Conservation (phyloP, 768 basidiomycete species). For the Podaxis sp. region DNA sequence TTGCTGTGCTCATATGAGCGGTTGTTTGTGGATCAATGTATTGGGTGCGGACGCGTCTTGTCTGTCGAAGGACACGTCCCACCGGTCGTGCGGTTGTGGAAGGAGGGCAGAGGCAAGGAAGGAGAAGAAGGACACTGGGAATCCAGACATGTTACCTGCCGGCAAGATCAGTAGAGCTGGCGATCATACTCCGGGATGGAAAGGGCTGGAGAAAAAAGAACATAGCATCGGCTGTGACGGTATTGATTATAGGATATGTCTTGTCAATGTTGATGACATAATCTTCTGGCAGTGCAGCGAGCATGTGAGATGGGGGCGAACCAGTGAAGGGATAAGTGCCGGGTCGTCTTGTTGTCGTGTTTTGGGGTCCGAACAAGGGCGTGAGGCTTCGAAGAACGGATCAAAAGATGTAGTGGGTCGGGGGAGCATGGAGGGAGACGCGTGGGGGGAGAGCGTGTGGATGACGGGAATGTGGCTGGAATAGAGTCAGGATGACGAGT, state of each 20-base stretch:
- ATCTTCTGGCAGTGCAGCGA: neutral
- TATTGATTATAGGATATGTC: conserved; percentile 4
- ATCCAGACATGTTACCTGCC: conserved; percentile 47
- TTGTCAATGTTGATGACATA: conserved; percentile 2
- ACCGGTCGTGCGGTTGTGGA: conserved; percentile 64
- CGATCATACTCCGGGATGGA: neutral
- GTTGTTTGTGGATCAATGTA: conserved; percentile 63
- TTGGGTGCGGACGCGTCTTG: conserved; percentile 61
- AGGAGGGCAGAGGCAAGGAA: conserved; percentile 37
- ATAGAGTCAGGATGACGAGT: neutral
- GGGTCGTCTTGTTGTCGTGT: neutral
- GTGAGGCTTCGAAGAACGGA: neutral
- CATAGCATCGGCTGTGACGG: too few species aligned
- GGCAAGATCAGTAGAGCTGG: conserved; percentile 12
- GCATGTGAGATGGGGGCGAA: too few species aligned
- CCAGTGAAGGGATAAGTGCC: too few species aligned
- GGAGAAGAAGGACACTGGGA: conserved; percentile 48
- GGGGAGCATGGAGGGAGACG: neutral
- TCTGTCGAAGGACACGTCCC: conserved; percentile 72
- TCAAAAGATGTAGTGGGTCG: neutral
- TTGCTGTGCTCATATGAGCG: conserved; percentile 57
- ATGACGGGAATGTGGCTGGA: neutral
- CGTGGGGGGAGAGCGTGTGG: neutral
- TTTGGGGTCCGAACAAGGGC: neutral
- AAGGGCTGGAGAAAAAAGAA: too few species aligned